phyloP scores from a whole-genome alignment of 805 yeast species.

The Lipomyces sp. region DNA sequence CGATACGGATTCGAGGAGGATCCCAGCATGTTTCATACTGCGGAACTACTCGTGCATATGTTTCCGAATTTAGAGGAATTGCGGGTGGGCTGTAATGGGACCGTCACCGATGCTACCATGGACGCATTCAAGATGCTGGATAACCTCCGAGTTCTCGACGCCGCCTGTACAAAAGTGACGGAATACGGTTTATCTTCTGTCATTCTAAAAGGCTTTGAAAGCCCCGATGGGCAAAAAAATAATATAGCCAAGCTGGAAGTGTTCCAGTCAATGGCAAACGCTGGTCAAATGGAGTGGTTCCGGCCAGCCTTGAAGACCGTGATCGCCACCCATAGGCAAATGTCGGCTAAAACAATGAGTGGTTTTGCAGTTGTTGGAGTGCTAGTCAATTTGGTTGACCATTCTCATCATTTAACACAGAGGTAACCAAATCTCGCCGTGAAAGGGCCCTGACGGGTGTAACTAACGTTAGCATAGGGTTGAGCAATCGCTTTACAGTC shows the following conservation, averaged over 20 bases:
- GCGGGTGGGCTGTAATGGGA: conserved; percentile 15
- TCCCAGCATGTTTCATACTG: conserved; percentile 8
- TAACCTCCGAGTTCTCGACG: conserved; percentile 10
- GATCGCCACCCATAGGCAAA: not conserved
- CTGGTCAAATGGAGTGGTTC: not conserved
- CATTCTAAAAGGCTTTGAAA: not conserved
- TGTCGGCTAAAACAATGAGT: not conserved
- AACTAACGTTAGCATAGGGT: not conserved
- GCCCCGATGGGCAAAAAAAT: not conserved
- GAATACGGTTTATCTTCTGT: not conserved
- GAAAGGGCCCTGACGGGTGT: not conserved
- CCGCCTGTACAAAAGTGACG: conserved; percentile 6
- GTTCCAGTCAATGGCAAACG: not conserved
- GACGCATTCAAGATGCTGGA: conserved; percentile 16
- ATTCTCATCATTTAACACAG: not conserved
- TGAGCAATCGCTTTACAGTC: not conserved
- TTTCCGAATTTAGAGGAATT: conserved; percentile 21
- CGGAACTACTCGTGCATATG: conserved; percentile 18
- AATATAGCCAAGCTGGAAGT: not conserved
- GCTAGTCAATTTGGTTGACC: not conserved
- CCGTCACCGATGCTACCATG: conserved; percentile 16
- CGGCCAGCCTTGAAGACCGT: not conserved
- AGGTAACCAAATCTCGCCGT: not conserved
- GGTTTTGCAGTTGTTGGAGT: not conserved
- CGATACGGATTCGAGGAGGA: conserved; percentile 16